A percentile compares a stretch with the other conserved stretches of the same genome.
These are phyloP conservation scores for Xylaria scruposa DNA, from an alignment of 495 filamentous ascomycete genomes.

Conservation along the genomic window DNA sequence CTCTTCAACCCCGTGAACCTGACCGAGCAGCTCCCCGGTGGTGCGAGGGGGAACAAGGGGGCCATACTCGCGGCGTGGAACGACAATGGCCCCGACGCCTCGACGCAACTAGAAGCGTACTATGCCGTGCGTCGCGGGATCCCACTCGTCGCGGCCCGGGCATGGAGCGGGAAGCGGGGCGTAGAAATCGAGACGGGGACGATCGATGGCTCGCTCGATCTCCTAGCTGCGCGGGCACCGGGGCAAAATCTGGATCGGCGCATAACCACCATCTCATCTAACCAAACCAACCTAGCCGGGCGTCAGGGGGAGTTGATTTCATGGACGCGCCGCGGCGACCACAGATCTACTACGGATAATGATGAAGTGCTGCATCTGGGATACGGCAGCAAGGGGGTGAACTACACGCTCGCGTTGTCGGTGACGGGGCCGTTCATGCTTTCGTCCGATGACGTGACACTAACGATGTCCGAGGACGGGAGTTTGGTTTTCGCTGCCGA, in stretches of 20 bases:
- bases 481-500: slow-evolving; percentile 53
- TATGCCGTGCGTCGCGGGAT: slow-evolving; percentile 61
- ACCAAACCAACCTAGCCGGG: background rate
- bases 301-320: slow-evolving; percentile 18
- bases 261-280: slow-evolving; percentile 22
- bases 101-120: slow-evolving; percentile 61
- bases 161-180: slow-evolving; percentile 49
- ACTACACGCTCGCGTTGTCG: slow-evolving; percentile 53
- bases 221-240: slow-evolving; percentile 50
- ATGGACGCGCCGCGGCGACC: slow-evolving; percentile 5
- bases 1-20: slow-evolving; percentile 56
- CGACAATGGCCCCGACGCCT: slow-evolving; percentile 63
- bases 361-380: slow-evolving; percentile 32
- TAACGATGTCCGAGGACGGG: slow-evolving; percentile 42
- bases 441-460: slow-evolving; percentile 43
- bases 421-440: slow-evolving; percentile 53
- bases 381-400: slow-evolving; percentile 59
- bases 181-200: slow-evolving; percentile 37
- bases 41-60: slow-evolving; percentile 49
- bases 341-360: background rate
- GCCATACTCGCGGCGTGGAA: slow-evolving; percentile 64
- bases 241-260: slow-evolving; percentile 58
- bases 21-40: slow-evolving; percentile 43
- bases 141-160: slow-evolving; percentile 52
- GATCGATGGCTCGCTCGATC: slow-evolving; percentile 30